Conservation (phyloP, 2,329 filamentous ascomycete genomes). For the Simplicillium aogashimaense region DNA sequence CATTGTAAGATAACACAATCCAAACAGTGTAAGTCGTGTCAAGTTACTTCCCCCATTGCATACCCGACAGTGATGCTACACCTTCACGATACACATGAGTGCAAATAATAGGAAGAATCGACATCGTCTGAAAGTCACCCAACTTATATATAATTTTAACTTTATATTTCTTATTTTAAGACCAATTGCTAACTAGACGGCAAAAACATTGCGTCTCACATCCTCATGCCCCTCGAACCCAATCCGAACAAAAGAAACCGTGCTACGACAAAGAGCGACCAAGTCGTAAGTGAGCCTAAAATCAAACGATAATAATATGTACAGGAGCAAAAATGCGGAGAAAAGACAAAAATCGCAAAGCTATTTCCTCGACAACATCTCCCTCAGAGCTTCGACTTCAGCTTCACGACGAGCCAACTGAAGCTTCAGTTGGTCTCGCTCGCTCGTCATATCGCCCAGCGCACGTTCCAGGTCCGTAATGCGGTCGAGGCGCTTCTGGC, state of each 20-base stretch:
- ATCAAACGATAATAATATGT: no score
- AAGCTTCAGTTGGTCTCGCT: conserved; percentile 54
- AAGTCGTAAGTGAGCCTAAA: no score
- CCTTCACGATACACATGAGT: conserved; percentile 1
- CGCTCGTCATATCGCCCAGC: conserved; percentile 46
- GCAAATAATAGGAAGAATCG: conserved; percentile 11
- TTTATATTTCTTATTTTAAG: no score
- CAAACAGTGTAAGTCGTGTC: no score
- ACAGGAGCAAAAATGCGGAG: no score
- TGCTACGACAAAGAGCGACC: no score
- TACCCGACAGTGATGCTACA: no score
- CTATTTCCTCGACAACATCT: conserved; percentile 28
- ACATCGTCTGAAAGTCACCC: conserved; percentile 17
- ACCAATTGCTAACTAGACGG: no score
- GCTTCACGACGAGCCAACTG: conserved; percentile 55
- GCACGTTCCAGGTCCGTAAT: conserved; percentile 51
- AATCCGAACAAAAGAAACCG: background rate
- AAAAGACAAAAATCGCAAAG: no score
- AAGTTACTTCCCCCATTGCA: no score
- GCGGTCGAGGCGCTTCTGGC: conserved; percentile 60
- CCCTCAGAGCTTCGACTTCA: conserved; percentile 50
- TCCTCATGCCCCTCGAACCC: background rate
- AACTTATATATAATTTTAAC: background rate
- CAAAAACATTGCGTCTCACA: background rate
- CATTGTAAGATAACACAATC: no score